Base-by-base conservation (phyloP, 306 rosid species). In the Glycine soja region DNA sequence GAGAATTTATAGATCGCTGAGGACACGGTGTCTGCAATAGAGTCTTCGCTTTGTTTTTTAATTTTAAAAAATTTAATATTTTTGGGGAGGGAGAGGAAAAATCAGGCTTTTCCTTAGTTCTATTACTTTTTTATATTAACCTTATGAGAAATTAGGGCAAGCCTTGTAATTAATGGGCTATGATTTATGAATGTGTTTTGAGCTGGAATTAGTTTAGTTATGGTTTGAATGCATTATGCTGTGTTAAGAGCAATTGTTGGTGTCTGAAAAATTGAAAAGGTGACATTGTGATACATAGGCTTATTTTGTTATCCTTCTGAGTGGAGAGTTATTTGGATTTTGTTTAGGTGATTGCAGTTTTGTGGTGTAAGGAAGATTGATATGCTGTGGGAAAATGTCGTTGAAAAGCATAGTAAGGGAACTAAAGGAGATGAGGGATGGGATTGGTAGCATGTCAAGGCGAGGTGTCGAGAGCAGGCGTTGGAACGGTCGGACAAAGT, bases 341-440 rank as follows among this genome's bases (percentile, higher is more conserved):
- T 83, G 57, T 56, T 80, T 77, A 5, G 16, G 10, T 66, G 58
- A 36, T 38, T 80, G 84, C 83, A 86, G 87, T 72, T 77, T 83
- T 63, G 56, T 59, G 58, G 81, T 70, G 82, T 62, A 68, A 73
- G 90, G 80, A 82, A 69, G 79, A 73, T 77, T 90, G 85, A 46
- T 84, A 68, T 85, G 89, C 77, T 79, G 62, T 16, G 78, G 1
- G 47, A 86, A 65, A 62, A 94, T 92, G 97, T 88, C 95, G 62
- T 87, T 94, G 70, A 92, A 87, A 86, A 87, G 86, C 85, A 75
- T 90, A 52, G 86, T 92, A 12, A 86, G 94, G 2, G 94, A 91
- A 81, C 88, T 91, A 34, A 81, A 88, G 86, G 93, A 88, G 81
- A 89, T 91, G 87, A 91, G 83, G 80, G 97, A 89, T 84, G 93